Percentiles rank a stretch among this genome's conserved stretches.
phyloP scores from a whole-genome alignment of 1,139 yeast genomes.

The Saccharomyces hybrid region DNA sequence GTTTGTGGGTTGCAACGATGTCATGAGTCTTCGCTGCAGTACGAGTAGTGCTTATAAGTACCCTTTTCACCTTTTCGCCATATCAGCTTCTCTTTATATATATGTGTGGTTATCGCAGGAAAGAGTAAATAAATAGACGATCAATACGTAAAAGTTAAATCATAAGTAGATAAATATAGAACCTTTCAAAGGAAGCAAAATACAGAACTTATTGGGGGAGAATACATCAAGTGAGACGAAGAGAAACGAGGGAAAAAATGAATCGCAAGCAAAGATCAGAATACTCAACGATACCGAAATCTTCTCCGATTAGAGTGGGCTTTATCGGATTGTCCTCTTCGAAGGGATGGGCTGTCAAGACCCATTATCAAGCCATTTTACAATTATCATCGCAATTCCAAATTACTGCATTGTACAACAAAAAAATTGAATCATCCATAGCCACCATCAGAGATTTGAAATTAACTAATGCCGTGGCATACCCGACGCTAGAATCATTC shows the following conservation, averaged over 20 bases:
- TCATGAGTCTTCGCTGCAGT: too few relatives aligned
- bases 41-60: too few relatives aligned
- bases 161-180: too few relatives aligned
- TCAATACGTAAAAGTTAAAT: too few relatives aligned
- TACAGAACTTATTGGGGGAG: background rate
- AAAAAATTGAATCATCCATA: slow-evolving; percentile 11
- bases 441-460: slow-evolving; percentile 16
- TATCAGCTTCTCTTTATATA: too few relatives aligned
- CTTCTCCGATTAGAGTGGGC: slow-evolving; percentile 16
- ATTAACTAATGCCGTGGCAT: slow-evolving; percentile 17
- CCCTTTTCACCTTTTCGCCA: too few relatives aligned
- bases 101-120: too few relatives aligned
- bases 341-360: slow-evolving; percentile 19
- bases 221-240: background rate
- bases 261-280: slow-evolving; percentile 11
- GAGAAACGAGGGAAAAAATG: slow-evolving; percentile 5
- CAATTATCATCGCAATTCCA: slow-evolving; percentile 19
- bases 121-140: too few relatives aligned
- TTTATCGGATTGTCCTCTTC: slow-evolving; percentile 15
- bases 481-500: slow-evolving; percentile 14
- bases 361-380: slow-evolving; percentile 18
- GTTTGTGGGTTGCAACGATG: too few relatives aligned
- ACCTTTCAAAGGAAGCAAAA: background rate
- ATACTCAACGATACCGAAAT: slow-evolving; percentile 6
- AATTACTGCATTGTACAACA: slow-evolving; percentile 17